Base-by-base conservation (phyloP, 2,329 filamentous ascomycete species). In the Cercospora sojina region DNA sequence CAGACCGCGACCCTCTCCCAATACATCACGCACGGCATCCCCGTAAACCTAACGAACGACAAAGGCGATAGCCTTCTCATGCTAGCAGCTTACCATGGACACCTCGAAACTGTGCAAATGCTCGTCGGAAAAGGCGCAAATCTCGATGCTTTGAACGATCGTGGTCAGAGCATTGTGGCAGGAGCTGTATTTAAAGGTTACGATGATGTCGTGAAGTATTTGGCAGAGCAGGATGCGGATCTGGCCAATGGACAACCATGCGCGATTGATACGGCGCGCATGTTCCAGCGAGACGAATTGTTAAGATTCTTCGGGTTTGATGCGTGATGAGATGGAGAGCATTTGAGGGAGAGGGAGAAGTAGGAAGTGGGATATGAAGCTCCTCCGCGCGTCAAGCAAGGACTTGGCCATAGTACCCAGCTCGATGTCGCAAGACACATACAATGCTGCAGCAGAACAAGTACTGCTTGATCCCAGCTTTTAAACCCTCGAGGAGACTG, bases 61-160 rank as follows among this genome's bases (percentile, higher is more conserved):
- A 89, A 90, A 69, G 90, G 90, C 58, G 89, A 92, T 75, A 90
- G 86, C n/a, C 77, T 92, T 67, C 80, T 92, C 66, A 92, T 92
- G 90, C 84, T 92, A 1, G 87, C 89, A 0, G 84, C 88, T 0
- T 92, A 92, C 72, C 85, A 91, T 70, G 89, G 89, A 10, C 87
- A 91, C 63, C 81, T 84, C 1, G 81, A 84, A 0, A 83, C 90
- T 0, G 87, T 89, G 27, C 81, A 80, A 56, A 80, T 90, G 66
- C 82, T 92, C 10, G 76, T 91, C 1, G 79, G 85, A 29, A 82
- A 87, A 66, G 87, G 88, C 1, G 88, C 88, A 1, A 88, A 91
- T 72, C 83, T 88, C 0, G 91, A 92, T 76, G 81, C 84, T 1
- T 74, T 91, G 29, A 92, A 92, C 69, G 89, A 89, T 67, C 79